These are phyloP conservation scores for Penicillium crystallinum DNA, from an alignment of 495 filamentous ascomycete genomes.

Conservation along the genomic window DNA sequence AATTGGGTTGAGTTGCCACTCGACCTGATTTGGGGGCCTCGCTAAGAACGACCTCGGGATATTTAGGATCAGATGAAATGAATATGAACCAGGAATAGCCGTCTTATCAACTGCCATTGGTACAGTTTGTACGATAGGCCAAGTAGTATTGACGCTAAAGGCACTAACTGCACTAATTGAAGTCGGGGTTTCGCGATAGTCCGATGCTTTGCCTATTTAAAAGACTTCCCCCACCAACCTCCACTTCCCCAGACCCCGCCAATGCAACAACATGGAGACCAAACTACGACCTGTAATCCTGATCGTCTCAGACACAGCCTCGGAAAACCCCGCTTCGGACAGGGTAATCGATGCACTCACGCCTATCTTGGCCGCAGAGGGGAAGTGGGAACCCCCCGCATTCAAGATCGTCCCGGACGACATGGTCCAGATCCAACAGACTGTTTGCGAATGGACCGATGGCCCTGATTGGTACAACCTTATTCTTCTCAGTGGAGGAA, in stretches of 20 bases:
- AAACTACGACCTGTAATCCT: conserved; percentile 60
- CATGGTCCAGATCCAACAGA: conserved; percentile 64
- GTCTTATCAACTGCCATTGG: background rate
- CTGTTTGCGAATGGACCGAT: conserved; percentile 67
- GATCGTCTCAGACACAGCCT: conserved; percentile 91
- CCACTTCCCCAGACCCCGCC: conserved; percentile 12
- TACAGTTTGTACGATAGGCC: background rate
- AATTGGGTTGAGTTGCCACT: background rate
- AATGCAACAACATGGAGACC: conserved; percentile 10
- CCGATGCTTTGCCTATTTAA: conserved; percentile 3
- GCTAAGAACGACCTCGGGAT: background rate
- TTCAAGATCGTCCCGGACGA: conserved; percentile 79
- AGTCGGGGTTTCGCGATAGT: conserved; percentile 16
- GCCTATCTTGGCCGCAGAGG: conserved; percentile 60
- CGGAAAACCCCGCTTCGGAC: conserved; percentile 75
- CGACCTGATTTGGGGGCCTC: background rate
- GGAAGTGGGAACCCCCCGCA: conserved; percentile 64
- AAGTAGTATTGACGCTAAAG: background rate
- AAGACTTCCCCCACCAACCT: conserved; percentile 4
- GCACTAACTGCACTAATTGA: background rate
- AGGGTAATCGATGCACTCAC: conserved; percentile 57
- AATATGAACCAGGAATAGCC: background rate
- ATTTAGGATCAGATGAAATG: background rate
- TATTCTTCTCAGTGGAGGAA: conserved; percentile 85
- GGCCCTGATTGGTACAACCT: conserved; percentile 57